Conservation (phyloP, 202 grass and related monocot species). For the Panicum virgatum region DNA sequence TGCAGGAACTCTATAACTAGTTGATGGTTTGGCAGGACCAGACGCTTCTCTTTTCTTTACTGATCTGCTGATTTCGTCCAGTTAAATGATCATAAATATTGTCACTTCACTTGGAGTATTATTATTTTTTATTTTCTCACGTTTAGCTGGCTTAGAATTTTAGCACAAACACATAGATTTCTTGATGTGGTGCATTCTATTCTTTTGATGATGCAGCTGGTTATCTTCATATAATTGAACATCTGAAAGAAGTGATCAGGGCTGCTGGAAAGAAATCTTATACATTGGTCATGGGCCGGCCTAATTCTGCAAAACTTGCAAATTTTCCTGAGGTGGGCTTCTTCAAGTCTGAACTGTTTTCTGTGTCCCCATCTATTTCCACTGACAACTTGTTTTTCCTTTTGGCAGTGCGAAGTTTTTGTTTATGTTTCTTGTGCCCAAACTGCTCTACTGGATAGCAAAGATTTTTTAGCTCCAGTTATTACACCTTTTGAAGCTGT, state of each 20-base stretch:
- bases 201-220: constrained; percentile 65
- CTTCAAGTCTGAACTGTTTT: constrained; percentile 18
- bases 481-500: constrained; percentile 96
- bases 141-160: neutral
- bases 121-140: neutral
- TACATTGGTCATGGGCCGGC: constrained; percentile 90
- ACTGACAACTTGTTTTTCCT: constrained; percentile 11
- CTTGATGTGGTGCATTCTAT: constrained; percentile 32
- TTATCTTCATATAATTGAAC: constrained; percentile 88
- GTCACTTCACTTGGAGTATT: neutral
- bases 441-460: constrained; percentile 97
- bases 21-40: neutral
- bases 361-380: constrained; percentile 11
- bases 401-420: constrained; percentile 84
- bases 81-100: constrained; percentile 14
- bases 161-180: neutral
- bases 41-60: neutral
- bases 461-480: constrained; percentile 90
- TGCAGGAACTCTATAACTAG: neutral
- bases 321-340: constrained; percentile 89
- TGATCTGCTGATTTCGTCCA: neutral
- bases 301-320: constrained; percentile 88
- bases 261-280: constrained; percentile 91
- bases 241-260: constrained; percentile 93
- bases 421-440: constrained; percentile 97